Conservation (phyloP, 1,139 yeast genomes). For the Geotrichum phurueaensis region DNA sequence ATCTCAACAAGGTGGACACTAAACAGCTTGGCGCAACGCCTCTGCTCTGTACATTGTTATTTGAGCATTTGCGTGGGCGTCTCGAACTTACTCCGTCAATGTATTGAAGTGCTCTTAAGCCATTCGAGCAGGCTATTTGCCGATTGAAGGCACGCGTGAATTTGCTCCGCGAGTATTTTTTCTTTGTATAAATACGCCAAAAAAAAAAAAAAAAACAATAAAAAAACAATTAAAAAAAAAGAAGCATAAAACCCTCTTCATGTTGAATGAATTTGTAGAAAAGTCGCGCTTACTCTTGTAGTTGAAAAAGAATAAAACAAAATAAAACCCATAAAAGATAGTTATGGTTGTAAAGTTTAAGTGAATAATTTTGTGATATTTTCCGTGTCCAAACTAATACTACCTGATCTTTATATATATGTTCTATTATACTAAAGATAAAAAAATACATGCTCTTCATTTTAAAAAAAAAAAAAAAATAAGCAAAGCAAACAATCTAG, state of each 20-base stretch:
- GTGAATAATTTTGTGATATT: too few species aligned
- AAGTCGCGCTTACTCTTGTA: too few species aligned
- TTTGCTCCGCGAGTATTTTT: slow-evolving; percentile 8
- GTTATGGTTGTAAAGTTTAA: too few species aligned
- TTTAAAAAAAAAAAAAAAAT: too few species aligned
- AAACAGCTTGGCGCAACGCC: background rate
- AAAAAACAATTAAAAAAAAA: background rate
- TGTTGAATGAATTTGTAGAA: background rate
- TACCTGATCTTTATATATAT: too few species aligned
- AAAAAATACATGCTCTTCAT: too few species aligned
- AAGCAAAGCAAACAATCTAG: too few species aligned
- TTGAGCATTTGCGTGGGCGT: background rate
- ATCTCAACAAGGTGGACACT: background rate
- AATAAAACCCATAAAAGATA: too few species aligned
- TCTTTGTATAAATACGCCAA: background rate
- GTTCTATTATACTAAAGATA: too few species aligned
- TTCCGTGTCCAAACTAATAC: too few species aligned
- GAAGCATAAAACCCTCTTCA: background rate
- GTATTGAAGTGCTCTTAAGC: background rate
- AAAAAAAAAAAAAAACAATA: background rate
- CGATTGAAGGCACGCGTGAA: slow-evolving; percentile 12
- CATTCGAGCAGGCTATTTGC: slow-evolving; percentile 5
- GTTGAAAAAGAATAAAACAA: too few species aligned
- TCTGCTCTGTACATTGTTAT: background rate
- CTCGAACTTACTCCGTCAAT: slow-evolving; percentile 9